A percentile compares a stretch with the other conserved stretches of the same genome.
phyloP scores from a whole-genome alignment of 2,329 filamentous ascomycete species.

The Nigrograna mackinnonii region DNA sequence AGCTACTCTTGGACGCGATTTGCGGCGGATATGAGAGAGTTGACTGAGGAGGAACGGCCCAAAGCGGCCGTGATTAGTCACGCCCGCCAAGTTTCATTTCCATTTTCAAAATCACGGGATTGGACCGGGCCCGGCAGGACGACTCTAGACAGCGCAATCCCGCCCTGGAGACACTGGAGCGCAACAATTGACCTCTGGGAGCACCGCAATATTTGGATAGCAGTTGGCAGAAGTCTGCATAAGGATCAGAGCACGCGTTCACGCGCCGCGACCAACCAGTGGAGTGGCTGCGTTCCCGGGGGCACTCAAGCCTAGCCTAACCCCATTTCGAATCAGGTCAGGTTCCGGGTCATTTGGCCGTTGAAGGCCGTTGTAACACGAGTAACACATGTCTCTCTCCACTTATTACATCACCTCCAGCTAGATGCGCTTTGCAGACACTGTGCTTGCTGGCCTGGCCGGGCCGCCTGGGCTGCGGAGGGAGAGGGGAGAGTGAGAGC shows the following conservation, averaged over 20 bases:
- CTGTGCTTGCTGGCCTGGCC: slow-evolving; percentile 26
- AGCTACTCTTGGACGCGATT: slow-evolving; percentile 37
- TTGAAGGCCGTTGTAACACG: slow-evolving; percentile 33
- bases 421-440: slow-evolving; percentile 26
- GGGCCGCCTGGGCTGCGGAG: slow-evolving; percentile 8
- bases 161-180: too few species aligned
- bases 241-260: slow-evolving; percentile 22
- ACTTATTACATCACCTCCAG: slow-evolving; percentile 40
- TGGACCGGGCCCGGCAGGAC: too few species aligned
- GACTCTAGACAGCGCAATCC: too few species aligned
- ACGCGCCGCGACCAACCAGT: slow-evolving; percentile 28
- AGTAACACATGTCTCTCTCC: slow-evolving; percentile 40
- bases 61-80: too few species aligned
- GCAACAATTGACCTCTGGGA: too few species aligned
- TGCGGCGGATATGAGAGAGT: slow-evolving; percentile 21
- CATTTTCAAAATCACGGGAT: too few species aligned
- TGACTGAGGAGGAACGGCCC: too few species aligned
- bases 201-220: too few species aligned
- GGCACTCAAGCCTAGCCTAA: slow-evolving; percentile 38
- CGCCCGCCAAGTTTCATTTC: too few species aligned
- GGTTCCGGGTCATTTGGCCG: slow-evolving; percentile 35
- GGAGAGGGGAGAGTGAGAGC: too few species aligned
- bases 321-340: slow-evolving; percentile 33
- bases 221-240: slow-evolving; percentile 19
- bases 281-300: slow-evolving; percentile 40